Percentiles rank a stretch among this genome's conserved stretches.
These are phyloP conservation scores for Hansfordia pulvinata DNA, from an alignment of 2,329 filamentous ascomycete species.

Conservation along the genomic window DNA sequence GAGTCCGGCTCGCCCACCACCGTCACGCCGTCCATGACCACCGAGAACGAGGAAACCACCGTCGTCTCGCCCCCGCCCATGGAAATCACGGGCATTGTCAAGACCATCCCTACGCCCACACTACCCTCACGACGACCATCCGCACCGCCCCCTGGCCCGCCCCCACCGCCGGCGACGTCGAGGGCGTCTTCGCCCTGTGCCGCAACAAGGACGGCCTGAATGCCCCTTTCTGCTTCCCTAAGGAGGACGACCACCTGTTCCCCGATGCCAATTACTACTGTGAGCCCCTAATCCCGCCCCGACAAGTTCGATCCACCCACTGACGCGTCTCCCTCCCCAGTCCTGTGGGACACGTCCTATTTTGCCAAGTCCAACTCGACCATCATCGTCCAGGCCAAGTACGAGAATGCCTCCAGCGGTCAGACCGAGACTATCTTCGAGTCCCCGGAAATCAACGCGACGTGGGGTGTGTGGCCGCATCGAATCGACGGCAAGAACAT, in stretches of 20 bases:
- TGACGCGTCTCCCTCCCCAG: constrained; percentile 16
- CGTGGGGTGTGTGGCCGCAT: constrained; percentile 34
- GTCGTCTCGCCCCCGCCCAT: constrained; percentile 23
- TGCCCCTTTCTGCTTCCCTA: constrained; percentile 39
- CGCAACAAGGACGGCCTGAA: constrained; percentile 29
- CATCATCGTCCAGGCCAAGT: constrained; percentile 16
- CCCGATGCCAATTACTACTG: constrained; percentile 36
- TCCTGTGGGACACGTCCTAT: constrained; percentile 42
- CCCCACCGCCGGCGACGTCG: constrained; percentile 24
- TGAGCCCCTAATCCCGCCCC: constrained; percentile 13
- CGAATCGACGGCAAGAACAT: constrained; percentile 30
- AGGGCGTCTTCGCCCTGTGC: constrained; percentile 36
- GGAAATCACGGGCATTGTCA: constrained; percentile 24
- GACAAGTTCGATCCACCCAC: neutral
- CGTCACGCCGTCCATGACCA: constrained; percentile 32
- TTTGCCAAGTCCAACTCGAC: constrained; percentile 29
- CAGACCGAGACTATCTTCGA: constrained; percentile 20
- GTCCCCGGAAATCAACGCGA: constrained; percentile 20
- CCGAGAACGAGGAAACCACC: constrained; percentile 29
- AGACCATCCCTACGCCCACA: constrained; percentile 17
- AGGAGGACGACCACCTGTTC: constrained; percentile 26
- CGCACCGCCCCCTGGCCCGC: constrained; percentile 31
- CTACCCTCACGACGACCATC: constrained; percentile 13
- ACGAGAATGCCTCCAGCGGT: constrained; percentile 17
- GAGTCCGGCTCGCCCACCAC: constrained; percentile 31